Percentiles rank a stretch among this genome's conserved stretches.
phyloP scores from a whole-genome alignment of 805 yeast species.

The Lachancea mirantina region DNA sequence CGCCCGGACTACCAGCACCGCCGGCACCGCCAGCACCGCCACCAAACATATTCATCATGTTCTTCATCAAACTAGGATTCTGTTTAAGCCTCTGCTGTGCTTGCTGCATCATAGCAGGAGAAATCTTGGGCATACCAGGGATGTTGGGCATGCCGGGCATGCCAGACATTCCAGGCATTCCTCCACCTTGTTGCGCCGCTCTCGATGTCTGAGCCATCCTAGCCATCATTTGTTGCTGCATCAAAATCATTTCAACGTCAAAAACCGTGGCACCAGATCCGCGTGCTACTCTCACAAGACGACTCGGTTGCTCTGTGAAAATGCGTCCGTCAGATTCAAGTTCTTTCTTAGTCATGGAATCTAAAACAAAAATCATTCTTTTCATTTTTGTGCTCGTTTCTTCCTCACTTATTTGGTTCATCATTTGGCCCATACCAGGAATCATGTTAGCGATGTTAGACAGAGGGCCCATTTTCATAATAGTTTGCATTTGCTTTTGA shows the following conservation, averaged over 20 bases:
- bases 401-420: constrained; percentile 84
- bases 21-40: constrained; percentile 30
- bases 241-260: constrained; percentile 87
- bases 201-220: constrained; percentile 74
- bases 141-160: constrained; percentile 56
- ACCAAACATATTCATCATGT: constrained; percentile 66
- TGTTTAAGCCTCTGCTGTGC: constrained; percentile 59
- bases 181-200: constrained; percentile 35
- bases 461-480: constrained; percentile 94
- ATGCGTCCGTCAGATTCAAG: constrained; percentile 82
- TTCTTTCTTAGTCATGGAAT: constrained; percentile 91
- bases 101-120: constrained; percentile 38
- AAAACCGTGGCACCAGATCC: constrained; percentile 91
- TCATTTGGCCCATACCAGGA: constrained; percentile 83
- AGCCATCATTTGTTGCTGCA: constrained; percentile 92
- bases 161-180: constrained; percentile 45
- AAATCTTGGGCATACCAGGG: constrained; percentile 42
- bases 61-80: constrained; percentile 70
- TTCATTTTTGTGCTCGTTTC: constrained; percentile 81
- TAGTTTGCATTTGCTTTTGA: constrained; percentile 90
- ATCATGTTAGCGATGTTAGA: constrained; percentile 92
- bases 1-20: background rate
- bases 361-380: constrained; percentile 85
- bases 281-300: constrained; percentile 84
- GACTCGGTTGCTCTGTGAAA: constrained; percentile 71